Evolutionary conservation across 163 green algal species (phyloP).

Genomic region (Scenedesmus sp.): DNA sequence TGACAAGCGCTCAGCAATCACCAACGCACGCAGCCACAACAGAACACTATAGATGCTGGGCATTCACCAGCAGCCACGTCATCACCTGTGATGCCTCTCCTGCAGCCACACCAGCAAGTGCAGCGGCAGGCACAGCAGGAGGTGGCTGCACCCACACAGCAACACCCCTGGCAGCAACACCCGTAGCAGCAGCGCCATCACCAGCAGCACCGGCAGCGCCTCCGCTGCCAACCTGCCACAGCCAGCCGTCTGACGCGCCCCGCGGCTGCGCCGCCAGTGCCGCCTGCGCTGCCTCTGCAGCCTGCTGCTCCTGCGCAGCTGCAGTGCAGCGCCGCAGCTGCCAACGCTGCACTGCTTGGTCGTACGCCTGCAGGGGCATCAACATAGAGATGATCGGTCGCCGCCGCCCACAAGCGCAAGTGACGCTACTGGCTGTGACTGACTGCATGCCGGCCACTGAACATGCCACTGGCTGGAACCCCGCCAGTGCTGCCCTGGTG

Average conservation of each 20-base stretch:
- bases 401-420: too few species aligned
- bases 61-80: not conserved
- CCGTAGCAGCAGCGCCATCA: not conserved
- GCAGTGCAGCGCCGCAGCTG: not conserved
- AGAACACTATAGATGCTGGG: not conserved
- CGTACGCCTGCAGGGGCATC: not conserved
- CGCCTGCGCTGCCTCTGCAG: constrained; percentile 11
- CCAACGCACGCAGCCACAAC: not conserved
- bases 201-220: not conserved
- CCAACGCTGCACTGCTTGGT: constrained; percentile 33
- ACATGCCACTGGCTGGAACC: not conserved
- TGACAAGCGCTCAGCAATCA: not conserved
- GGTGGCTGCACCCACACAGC: not conserved
- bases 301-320: constrained; percentile 1
- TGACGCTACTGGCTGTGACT: not conserved
- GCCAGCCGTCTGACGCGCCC: not conserved
- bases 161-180: not conserved
- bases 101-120: not conserved
- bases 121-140: constrained; percentile 20
- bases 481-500: too few species aligned
- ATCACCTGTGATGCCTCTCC: constrained; percentile 30
- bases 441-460: not conserved
- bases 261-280: not conserved
- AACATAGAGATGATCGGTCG: too few species aligned
- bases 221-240: not conserved